phyloP scores from a whole-genome alignment of 345 rosid genomes.

The Hevea brasiliensis region DNA sequence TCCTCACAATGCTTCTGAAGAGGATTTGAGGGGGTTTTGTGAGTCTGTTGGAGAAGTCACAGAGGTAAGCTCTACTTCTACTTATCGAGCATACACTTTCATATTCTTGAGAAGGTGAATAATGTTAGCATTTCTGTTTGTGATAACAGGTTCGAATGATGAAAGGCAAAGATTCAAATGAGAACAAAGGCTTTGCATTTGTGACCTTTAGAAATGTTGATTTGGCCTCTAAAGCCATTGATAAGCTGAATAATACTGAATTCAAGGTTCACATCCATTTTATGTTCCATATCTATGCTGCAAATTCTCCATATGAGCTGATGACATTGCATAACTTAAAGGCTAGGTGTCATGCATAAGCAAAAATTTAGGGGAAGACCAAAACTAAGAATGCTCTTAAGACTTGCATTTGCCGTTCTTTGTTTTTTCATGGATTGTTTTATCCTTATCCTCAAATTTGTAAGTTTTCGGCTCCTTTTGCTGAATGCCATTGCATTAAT shows the following conservation, averaged over 20 bases:
- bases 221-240: slow-evolving; percentile 77
- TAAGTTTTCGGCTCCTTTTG: slow-evolving; percentile 5
- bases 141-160: slow-evolving; percentile 69
- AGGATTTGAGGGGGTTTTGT: slow-evolving; percentile 68
- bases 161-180: slow-evolving; percentile 79
- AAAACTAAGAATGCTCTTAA: background rate
- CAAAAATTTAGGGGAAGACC: background rate
- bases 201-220: slow-evolving; percentile 79
- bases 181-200: slow-evolving; percentile 81
- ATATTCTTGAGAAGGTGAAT: slow-evolving; percentile 9
- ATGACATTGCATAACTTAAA: slow-evolving; percentile 3
- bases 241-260: slow-evolving; percentile 62
- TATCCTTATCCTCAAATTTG: background rate
- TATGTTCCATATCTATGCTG: slow-evolving; percentile 4
- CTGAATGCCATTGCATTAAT: background rate
- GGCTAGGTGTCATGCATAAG: background rate
- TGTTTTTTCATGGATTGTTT: background rate
- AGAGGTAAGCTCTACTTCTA: slow-evolving; percentile 49
- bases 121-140: slow-evolving; percentile 15
- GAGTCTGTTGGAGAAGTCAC: slow-evolving; percentile 80
- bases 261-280: slow-evolving; percentile 55
- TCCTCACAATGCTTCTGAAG: slow-evolving; percentile 70
- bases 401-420: background rate
- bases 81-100: background rate
- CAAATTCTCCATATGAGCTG: background rate